phyloP scores from a whole-genome alignment of 192 early-diverging fungal genomes.

The Coemansia sp. region DNA sequence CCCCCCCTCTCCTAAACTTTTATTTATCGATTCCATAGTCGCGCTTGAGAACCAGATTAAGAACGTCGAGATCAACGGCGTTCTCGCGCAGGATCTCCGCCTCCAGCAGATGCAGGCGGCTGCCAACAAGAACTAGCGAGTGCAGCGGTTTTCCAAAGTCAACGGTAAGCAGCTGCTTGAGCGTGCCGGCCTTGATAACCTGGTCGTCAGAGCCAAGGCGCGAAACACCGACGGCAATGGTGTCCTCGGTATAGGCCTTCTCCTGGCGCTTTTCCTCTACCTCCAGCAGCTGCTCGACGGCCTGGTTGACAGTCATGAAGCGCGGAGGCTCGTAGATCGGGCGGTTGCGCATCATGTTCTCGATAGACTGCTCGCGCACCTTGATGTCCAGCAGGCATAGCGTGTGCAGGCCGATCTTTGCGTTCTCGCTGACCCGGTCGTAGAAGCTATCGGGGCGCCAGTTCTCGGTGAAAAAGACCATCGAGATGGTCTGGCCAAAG shows the following conservation, averaged over 20 bases:
- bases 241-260: constrained; percentile 70
- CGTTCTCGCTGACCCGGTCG: constrained; percentile 86
- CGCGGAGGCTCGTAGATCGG: constrained; percentile 96
- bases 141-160: constrained; percentile 96
- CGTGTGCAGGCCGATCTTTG: constrained; percentile 82
- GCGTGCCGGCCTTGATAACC: constrained; percentile 80
- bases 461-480: constrained; percentile 94
- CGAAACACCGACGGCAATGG: constrained; percentile 88
- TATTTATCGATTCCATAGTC: constrained; percentile 58
- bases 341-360: constrained; percentile 91
- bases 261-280: constrained; percentile 77
- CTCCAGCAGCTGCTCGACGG: constrained; percentile 90
- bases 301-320: constrained; percentile 94
- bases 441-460: constrained; percentile 98
- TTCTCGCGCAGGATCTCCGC: constrained; percentile 78
- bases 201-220: constrained; percentile 83
- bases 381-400: constrained; percentile 97
- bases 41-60: constrained; percentile 64
- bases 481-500: constrained; percentile 98
- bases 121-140: constrained; percentile 87
- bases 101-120: constrained; percentile 89
- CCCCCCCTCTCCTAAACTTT: background rate
- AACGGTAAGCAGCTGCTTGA: constrained; percentile 72
- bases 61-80: constrained; percentile 64
- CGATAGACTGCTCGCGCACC: constrained; percentile 94